Evolutionary conservation across 208 protist genomes (phyloP), one percentile per base, ranked within the genome.

Genomic region (Leishmania mexicana): DNA sequence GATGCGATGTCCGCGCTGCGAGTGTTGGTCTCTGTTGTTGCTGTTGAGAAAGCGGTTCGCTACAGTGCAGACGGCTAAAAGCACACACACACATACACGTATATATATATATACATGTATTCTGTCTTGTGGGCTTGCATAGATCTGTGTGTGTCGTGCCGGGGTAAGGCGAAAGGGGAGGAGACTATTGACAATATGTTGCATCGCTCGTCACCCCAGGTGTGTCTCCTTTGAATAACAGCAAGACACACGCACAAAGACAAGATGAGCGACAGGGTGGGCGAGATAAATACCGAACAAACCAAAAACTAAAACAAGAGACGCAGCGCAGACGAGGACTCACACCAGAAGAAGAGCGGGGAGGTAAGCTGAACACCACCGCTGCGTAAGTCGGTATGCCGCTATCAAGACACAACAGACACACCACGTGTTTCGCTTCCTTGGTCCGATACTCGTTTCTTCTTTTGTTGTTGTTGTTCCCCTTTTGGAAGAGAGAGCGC

Each of bases 191-290:
- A 21, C 51, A 54, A 6, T 15, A 54, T 6, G 51, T 3, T 0
- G 1, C 51, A 21, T 21, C 51, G 0, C 15, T 21, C 51, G 4
- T 54, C 17, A 21, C 51, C 10, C 17, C 51, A 54, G 0, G 51
- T 21, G 51, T 54, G 10, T 0, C 51, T 21, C 2, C 17, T 7
- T 7, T 10, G 51, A 54, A 21, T 21, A 21, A 54, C 2, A 54
- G 21, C 4, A 54, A 21, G 51, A 13, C 17, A 54, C 51, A 54
- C 51, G 21, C 13, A 8, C 49, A 42, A 2, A 49, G 8, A 49
- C 45, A 54, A 21, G 64, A 51, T 67, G 79, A 53, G 70, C 68
- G 80, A 83, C 40, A 75, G 64, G 31, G 57, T 19, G 67, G 38
- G 42, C 7, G 35, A 47, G 49, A 28, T 3, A 4, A 60, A 71